Conservation (phyloP, 306 rosid species). For the Corylus americana region DNA sequence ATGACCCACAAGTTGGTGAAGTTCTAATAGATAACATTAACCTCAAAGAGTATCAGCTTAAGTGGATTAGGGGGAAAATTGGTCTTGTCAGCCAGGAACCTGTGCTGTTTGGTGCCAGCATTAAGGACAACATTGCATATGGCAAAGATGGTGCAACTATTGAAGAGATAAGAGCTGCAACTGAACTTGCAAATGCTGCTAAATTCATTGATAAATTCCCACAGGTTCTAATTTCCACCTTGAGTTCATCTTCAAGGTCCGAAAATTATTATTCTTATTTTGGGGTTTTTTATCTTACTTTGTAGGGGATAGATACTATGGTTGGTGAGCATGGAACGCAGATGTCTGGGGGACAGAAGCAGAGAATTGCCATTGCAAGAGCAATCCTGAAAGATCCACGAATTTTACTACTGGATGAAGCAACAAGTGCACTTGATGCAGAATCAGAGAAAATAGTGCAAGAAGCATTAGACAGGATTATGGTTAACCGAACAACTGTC, state of each 20-base stretch:
- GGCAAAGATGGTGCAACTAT: constrained; percentile 47
- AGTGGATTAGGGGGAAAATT: constrained; percentile 41
- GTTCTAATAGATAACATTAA: constrained; percentile 48
- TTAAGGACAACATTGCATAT: constrained; percentile 45
- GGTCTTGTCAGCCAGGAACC: constrained; percentile 58
- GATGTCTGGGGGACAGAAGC: constrained; percentile 90
- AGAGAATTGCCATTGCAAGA: constrained; percentile 88
- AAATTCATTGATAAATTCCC: constrained; percentile 47
- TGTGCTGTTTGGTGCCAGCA: constrained; percentile 41
- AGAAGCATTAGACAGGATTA: constrained; percentile 84
- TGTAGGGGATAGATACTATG: constrained; percentile 70
- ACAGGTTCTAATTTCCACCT: constrained; percentile 29
- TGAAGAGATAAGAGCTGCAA: constrained; percentile 41
- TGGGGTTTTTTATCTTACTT: not conserved
- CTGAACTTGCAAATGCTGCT: constrained; percentile 44
- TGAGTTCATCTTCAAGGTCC: not conserved
- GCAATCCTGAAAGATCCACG: constrained; percentile 83
- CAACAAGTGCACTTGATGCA: constrained; percentile 92
- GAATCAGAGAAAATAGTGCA: constrained; percentile 92
- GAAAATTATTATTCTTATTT: constrained; percentile 3
- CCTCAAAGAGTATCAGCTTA: constrained; percentile 44
- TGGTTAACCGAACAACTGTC: constrained; percentile 81
- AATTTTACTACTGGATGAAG: constrained; percentile 85
- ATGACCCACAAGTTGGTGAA: constrained; percentile 48
- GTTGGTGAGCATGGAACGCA: constrained; percentile 94